phyloP scores from a whole-genome alignment of 2,329 filamentous ascomycete genomes.

The Epichloe hybrida region DNA sequence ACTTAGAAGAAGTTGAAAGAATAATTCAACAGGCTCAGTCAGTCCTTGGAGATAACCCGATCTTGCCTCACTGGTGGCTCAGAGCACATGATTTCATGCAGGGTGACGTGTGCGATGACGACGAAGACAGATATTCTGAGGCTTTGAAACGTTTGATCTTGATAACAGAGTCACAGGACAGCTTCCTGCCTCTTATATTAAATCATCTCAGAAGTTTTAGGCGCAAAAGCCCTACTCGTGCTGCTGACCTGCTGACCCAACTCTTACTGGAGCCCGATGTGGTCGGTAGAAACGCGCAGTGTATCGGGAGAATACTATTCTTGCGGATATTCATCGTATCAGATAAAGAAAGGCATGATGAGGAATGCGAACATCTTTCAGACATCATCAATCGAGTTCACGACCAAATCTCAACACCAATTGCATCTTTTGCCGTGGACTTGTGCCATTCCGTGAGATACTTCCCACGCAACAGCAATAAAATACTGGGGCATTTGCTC shows the following conservation, averaged over 20 bases:
- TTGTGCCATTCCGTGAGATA: conserved; percentile 50
- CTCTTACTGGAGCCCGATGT: conserved; percentile 48
- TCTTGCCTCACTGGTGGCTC: conserved; percentile 54
- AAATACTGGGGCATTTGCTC: background rate
- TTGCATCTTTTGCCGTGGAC: conserved; percentile 49
- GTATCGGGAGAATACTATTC: conserved; percentile 57
- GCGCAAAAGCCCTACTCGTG: conserved; percentile 35
- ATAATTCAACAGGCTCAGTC: conserved; percentile 48
- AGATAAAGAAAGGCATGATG: conserved; percentile 23
- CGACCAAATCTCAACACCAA: conserved; percentile 27
- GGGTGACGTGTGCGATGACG: conserved; percentile 27
- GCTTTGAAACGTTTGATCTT: conserved; percentile 50
- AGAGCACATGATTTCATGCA: conserved; percentile 44
- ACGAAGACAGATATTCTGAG: conserved; percentile 32
- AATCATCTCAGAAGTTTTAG: conserved; percentile 53
- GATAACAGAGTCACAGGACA: conserved; percentile 43
- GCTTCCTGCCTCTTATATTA: conserved; percentile 52
- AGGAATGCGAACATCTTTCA: conserved; percentile 12
- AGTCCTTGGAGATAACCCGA: conserved; percentile 48
- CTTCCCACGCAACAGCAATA: background rate
- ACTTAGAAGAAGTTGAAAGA: conserved; percentile 37
- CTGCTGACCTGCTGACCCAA: conserved; percentile 42
- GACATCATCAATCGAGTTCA: conserved; percentile 23
- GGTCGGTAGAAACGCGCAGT: conserved; percentile 33
- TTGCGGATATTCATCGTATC: conserved; percentile 54